Conservation (phyloP, 2,329 filamentous ascomycete genomes). For the Aspergillus pseudoterreus region DNA sequence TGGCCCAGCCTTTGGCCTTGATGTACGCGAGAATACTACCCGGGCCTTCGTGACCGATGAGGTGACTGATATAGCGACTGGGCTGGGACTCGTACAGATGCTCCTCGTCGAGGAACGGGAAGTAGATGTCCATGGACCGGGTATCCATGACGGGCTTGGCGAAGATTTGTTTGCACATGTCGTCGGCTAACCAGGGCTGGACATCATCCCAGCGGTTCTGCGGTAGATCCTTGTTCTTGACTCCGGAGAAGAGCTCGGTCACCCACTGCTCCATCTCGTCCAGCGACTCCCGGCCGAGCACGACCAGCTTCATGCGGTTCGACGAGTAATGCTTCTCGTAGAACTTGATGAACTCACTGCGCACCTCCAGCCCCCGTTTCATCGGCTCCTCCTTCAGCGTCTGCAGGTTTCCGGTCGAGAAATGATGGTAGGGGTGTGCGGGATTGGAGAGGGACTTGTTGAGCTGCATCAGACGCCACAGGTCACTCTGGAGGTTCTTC, state of each 20-base stretch:
- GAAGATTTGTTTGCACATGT: constrained; percentile 70
- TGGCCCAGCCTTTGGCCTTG: constrained; percentile 87
- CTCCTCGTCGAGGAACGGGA: constrained; percentile 84
- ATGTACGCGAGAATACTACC: constrained; percentile 88
- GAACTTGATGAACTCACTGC: constrained; percentile 89
- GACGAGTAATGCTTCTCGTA: constrained; percentile 87
- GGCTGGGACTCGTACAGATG: constrained; percentile 74
- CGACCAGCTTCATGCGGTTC: constrained; percentile 88
- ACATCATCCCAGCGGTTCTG: constrained; percentile 64
- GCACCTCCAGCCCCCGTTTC: constrained; percentile 73
- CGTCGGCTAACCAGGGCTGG: constrained; percentile 55
- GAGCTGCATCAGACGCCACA: constrained; percentile 82
- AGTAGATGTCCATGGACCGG: constrained; percentile 72
- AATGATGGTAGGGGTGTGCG: constrained; percentile 83
- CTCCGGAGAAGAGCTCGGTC: constrained; percentile 72
- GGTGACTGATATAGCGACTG: constrained; percentile 78
- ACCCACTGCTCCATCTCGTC: constrained; percentile 83
- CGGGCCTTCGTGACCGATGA: constrained; percentile 89
- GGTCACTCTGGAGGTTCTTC: constrained; percentile 90
- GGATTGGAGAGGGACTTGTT: constrained; percentile 86
- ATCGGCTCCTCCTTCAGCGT: constrained; percentile 81
- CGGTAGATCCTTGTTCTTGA: constrained; percentile 76
- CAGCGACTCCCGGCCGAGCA: constrained; percentile 75
- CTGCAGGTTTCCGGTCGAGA: constrained; percentile 84
- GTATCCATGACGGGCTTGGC: constrained; percentile 90